Evolutionary conservation across 2,329 filamentous ascomycete species (phyloP).

Genomic region (Apiospora marii): DNA sequence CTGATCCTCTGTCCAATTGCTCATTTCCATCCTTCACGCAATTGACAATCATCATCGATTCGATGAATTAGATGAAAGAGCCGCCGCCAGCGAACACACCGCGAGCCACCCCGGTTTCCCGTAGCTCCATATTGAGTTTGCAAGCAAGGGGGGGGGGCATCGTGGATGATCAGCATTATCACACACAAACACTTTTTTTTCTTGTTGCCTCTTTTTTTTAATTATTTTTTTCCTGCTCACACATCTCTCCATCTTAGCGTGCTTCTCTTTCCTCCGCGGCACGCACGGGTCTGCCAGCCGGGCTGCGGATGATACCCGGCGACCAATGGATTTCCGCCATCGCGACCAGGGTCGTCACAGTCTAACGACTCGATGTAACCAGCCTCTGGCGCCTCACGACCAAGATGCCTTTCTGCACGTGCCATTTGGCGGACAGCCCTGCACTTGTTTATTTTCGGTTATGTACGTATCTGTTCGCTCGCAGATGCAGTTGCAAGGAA

Average conservation of each 20-base stretch:
- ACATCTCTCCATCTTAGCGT: not conserved
- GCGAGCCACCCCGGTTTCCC: slow-evolving; percentile 17
- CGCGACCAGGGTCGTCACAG: slow-evolving; percentile 1
- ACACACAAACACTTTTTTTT: slow-evolving; percentile 1
- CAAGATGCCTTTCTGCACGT: slow-evolving; percentile 8
- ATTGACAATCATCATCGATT: not conserved
- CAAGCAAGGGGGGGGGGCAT: not conserved
- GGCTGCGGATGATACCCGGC: not conserved
- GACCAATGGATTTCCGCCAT: not conserved
- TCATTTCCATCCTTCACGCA: not conserved
- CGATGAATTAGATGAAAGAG: not conserved
- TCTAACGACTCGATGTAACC: slow-evolving; percentile 19
- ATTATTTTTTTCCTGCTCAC: not conserved
- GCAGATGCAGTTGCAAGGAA: not conserved
- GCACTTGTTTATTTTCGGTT: slow-evolving; percentile 3
- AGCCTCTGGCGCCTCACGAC: slow-evolving; percentile 2
- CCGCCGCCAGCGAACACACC: not conserved
- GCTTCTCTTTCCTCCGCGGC: not conserved
- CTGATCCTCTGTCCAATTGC: not conserved
- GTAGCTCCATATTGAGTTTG: slow-evolving; percentile 14
- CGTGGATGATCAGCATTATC: slow-evolving; percentile 2
- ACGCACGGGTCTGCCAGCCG: not conserved
- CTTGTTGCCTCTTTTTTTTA: not conserved
- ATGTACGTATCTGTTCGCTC: slow-evolving; percentile 13
- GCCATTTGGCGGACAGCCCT: slow-evolving; percentile 1